These are phyloP conservation scores for Cercophora sp. DNA, from an alignment of 495 filamentous ascomycete species.

Conservation along the genomic window DNA sequence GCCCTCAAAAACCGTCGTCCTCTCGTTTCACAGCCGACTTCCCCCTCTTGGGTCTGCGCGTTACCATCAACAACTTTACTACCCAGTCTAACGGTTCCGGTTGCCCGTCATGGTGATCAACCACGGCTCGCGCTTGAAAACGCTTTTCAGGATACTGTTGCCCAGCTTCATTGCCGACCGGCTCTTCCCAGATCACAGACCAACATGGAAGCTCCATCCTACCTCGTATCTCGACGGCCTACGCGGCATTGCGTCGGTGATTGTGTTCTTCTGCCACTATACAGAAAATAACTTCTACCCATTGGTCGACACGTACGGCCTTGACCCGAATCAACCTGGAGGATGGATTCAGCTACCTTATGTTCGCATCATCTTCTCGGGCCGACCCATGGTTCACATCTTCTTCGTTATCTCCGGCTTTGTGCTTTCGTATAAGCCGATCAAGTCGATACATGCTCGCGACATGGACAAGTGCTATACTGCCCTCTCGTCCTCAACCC, in stretches of 20 bases:
- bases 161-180: slow-evolving; percentile 32
- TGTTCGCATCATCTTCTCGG: slow-evolving; percentile 58
- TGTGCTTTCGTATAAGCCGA: slow-evolving; percentile 61
- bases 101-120: slow-evolving; percentile 5
- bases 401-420: slow-evolving; percentile 74
- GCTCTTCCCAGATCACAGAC: slow-evolving; percentile 29
- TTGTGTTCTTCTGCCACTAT: slow-evolving; percentile 50
- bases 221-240: slow-evolving; percentile 54
- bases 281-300: slow-evolving; percentile 40
- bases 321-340: slow-evolving; percentile 36
- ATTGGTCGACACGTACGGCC: slow-evolving; percentile 36
- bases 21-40: no score
- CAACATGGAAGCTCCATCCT: slow-evolving; percentile 30
- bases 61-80: no score
- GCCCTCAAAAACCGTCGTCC: no score
- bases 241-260: slow-evolving; percentile 51
- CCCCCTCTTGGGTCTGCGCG: no score
- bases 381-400: slow-evolving; percentile 66
- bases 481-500: slow-evolving; percentile 55
- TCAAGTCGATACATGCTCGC: slow-evolving; percentile 54
- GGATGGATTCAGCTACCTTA: slow-evolving; percentile 59
- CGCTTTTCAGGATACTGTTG: slow-evolving; percentile 22
- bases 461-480: slow-evolving; percentile 33
- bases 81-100: background rate
- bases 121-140: background rate